Base-by-base conservation (phyloP, 805 yeast genomes). In the Cyberlindnera amylophila region DNA sequence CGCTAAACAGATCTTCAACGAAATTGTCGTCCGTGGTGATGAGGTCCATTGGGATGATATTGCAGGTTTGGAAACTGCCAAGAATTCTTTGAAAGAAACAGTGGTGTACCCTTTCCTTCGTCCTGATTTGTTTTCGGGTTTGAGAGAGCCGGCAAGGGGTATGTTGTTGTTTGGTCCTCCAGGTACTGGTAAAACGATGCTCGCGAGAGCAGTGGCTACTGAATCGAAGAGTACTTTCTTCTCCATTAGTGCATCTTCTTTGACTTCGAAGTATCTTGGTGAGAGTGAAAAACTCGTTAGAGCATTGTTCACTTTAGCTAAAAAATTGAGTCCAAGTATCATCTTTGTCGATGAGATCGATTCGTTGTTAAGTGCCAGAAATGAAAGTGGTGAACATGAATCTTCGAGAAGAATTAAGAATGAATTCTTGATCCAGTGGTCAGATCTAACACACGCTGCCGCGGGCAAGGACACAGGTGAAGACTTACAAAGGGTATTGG, bases 181-280 rank as follows among this genome's bases (percentile, higher is more conserved):
- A 0, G 99, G 99, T 7, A 91, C 99, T 0, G 99, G 99, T 46
- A 91, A 91, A 56, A 91, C 99, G 0, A 91, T 93, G 99, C 72
- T 91, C 50, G 98, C 98, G 0, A 72, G 96, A 51, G 97, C 99
- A 0, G 98, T 93, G 6, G 98, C 98, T 1, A 89, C 96, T 0
- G 98, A 93, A 64, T 86, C 96, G 3, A 83, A 86, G 47, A 87
- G 96, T 0, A 91, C 98, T 0, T 91, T 91, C 61, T 91, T 91
- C 61, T 81, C 95, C 30, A 90, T 91, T 28, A 82, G 91, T 52
- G 95, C 97, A 1, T 88, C 96, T 0, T 85, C 96, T 1, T 71
- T 91, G 50, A 83, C 96, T 2, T 88, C 96, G 24, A 80, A 80
- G 54, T 79, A 61, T 42, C 54, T 71, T 47, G 99, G 99, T 39